A percentile compares a stretch with the other conserved stretches of the same genome.
These are phyloP conservation scores for Thelonectria olida DNA, from an alignment of 2,329 filamentous ascomycete genomes.

Conservation along the genomic window DNA sequence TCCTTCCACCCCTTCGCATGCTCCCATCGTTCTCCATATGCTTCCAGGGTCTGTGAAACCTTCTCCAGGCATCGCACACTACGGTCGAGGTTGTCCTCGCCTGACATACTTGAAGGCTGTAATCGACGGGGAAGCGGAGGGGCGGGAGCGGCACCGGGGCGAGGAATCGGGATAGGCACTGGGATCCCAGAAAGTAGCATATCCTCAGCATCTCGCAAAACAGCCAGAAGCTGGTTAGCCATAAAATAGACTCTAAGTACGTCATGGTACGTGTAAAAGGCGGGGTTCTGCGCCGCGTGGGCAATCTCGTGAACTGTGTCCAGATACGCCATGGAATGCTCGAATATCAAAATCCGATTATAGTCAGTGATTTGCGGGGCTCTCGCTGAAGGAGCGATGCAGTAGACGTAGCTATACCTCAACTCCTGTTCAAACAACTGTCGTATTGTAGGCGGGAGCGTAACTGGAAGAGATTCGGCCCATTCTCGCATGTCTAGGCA, in stretches of 20 bases:
- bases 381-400: conserved; percentile 81
- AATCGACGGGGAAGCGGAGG: conserved; percentile 62
- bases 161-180: conserved; percentile 55
- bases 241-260: conserved; percentile 84
- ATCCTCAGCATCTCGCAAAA: conserved; percentile 66
- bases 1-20: conserved; percentile 62
- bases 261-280: conserved; percentile 87
- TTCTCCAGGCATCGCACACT: conserved; percentile 65
- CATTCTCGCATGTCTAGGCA: conserved; percentile 82
- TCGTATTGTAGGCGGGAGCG: conserved; percentile 71
- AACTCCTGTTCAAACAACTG: conserved; percentile 88
- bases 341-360: conserved; percentile 83
- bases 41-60: conserved; percentile 62
- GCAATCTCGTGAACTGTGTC: conserved; percentile 76
- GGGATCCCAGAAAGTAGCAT: conserved; percentile 61
- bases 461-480: conserved; percentile 78
- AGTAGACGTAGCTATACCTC: conserved; percentile 90
- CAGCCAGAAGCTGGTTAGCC: conserved; percentile 69
- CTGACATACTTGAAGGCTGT: conserved; percentile 44
- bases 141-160: conserved; percentile 58
- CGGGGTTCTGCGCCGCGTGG: conserved; percentile 64
- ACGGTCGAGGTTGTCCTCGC: conserved; percentile 62
- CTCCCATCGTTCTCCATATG: conserved; percentile 69
- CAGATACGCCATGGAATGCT: conserved; percentile 85
- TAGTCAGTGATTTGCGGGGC: conserved; percentile 79